Evolutionary conservation across 352 stramenopile species (phyloP).

Genomic region (Globisporangium cystogenes): DNA sequence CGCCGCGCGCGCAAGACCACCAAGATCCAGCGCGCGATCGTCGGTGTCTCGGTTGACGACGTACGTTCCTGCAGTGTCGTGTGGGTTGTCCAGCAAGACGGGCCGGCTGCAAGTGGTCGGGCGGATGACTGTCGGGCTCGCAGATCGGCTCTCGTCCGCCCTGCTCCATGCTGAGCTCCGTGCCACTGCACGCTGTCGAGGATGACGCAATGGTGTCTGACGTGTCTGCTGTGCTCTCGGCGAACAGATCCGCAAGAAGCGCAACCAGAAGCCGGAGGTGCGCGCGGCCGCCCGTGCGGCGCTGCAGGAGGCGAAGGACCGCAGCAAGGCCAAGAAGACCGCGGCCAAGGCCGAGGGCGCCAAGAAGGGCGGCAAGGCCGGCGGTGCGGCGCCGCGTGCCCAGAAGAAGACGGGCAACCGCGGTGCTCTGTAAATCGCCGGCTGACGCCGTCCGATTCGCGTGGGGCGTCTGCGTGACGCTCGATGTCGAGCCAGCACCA

Average conservation of each 20-base stretch:
- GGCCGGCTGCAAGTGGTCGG: background rate
- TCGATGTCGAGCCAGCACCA: background rate
- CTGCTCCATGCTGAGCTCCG: background rate
- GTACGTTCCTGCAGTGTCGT: constrained; percentile 22
- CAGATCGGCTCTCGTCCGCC: too few species aligned
- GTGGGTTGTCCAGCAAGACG: background rate
- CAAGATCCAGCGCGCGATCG: constrained; percentile 97
- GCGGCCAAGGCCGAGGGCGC: constrained; percentile 47
- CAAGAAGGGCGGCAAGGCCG: constrained; percentile 59
- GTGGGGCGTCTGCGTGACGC: background rate
- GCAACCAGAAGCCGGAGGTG: constrained; percentile 94
- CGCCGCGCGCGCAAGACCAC: constrained; percentile 90
- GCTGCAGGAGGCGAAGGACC: constrained; percentile 84
- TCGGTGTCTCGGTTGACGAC: constrained; percentile 95
- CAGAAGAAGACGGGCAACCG: constrained; percentile 90
- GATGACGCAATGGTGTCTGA: too few species aligned
- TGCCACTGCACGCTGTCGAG: too few species aligned
- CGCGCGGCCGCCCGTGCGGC: constrained; percentile 88
- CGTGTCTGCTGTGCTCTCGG: background rate
- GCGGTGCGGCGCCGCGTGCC: constrained; percentile 52
- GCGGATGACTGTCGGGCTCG: too few species aligned
- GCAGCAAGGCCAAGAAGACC: constrained; percentile 85
- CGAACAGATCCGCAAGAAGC: constrained; percentile 95
- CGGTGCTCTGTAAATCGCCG: constrained; percentile 71
- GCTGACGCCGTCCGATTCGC: constrained; percentile 1